Conservation (phyloP, 495 filamentous ascomycete genomes). For the Extremus antarcticus region DNA sequence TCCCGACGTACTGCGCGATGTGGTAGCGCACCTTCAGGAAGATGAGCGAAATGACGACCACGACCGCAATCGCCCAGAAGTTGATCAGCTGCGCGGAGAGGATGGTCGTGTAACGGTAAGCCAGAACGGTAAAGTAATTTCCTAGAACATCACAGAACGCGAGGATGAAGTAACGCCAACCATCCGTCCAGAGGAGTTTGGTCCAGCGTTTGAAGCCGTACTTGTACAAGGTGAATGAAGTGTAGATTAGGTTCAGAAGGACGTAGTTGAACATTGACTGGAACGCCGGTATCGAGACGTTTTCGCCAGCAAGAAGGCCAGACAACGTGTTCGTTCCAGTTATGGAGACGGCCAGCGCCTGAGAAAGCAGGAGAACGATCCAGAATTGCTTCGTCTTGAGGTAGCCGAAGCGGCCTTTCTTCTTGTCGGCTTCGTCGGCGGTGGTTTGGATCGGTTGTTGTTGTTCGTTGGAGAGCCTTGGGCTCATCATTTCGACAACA, state of each 20-base stretch:
- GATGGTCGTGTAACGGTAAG: conserved; percentile 85
- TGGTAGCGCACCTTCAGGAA: conserved; percentile 84
- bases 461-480: neutral
- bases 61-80: conserved; percentile 96
- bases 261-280: conserved; percentile 93
- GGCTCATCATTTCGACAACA: conserved; percentile 18
- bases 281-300: conserved; percentile 88
- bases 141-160: conserved; percentile 89
- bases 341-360: conserved; percentile 78
- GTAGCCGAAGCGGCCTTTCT: conserved; percentile 63
- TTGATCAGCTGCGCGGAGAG: conserved; percentile 90
- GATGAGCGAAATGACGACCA: conserved; percentile 72
- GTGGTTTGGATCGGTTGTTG: conserved; percentile 10
- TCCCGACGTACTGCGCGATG: conserved; percentile 68
- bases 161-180: conserved; percentile 92
- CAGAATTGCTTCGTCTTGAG: conserved; percentile 80
- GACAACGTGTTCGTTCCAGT: conserved; percentile 84
- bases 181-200: conserved; percentile 50
- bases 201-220: conserved; percentile 67
- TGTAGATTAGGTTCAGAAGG: conserved; percentile 72
- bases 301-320: conserved; percentile 52
- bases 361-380: conserved; percentile 65
- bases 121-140: conserved; percentile 94
- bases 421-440: conserved; percentile 34
- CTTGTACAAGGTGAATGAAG: conserved; percentile 67